Base-by-base conservation (phyloP, 352 stramenopile species). In the Phytophthora cactorum region DNA sequence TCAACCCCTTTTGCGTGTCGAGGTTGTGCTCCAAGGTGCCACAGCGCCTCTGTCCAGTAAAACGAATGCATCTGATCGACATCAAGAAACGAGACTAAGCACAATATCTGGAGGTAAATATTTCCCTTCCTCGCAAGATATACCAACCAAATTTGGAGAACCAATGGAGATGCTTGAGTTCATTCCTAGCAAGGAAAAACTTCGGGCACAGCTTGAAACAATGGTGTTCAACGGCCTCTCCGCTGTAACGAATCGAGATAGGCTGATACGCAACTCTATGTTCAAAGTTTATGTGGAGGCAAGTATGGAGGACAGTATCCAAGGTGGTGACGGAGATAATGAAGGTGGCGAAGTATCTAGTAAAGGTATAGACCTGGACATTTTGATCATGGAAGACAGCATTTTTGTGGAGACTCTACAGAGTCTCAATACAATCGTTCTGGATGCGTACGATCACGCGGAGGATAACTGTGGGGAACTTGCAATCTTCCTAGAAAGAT, bases 341-440 rank as follows among this genome's bases (percentile, higher is more conserved):
- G 79, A 85, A 3, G 54, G 65, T 8, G 62, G 71, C 4, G 74
- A 89, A 49, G 7, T 86, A 5, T 73, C 60, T 8, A 80, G 73
- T 7, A 79, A 84, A 39, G 70, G 57, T 4, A 85, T 94, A 65
- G 82, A 94, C 34, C 59, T 94, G 12, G 84, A 94, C 29, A 92
- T 94, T 15, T 58, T 94, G 43, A 90, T 94, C 36, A 90, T 92
- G 79, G 86, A 94, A 46, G 82, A 92, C 45, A 46, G 41, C 5
- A 59, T 61, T 9, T 92, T 94, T 34, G 73, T 88, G 17, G 76
- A 87, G 59, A 84, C 79, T 2, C 66, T 91, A 4, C 77, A 86
- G 38, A 75, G 63, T 10, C 72, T 94, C 29, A 81, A 83, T 55
- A 58, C 66, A 22, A 76, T 89, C 6, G 46, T 92, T 17, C 38